These are phyloP conservation scores for Pichia sp. DNA, from an alignment of 1,139 yeast genomes.

Conservation along the genomic window DNA sequence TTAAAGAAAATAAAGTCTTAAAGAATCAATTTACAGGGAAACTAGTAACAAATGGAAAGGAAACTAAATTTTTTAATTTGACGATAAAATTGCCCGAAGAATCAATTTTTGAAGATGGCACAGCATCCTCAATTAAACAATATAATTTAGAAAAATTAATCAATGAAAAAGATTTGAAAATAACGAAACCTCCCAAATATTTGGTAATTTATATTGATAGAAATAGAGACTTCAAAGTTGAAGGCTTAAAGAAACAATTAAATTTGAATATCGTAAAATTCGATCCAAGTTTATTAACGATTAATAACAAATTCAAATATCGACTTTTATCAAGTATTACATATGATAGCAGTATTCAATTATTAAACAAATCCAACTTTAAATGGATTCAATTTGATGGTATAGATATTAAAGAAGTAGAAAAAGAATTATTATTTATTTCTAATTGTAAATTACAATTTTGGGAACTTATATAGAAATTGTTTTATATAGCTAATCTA, in stretches of 20 bases:
- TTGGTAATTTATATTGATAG: slow-evolving; percentile 55
- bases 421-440: slow-evolving; percentile 55
- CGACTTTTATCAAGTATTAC: slow-evolving; percentile 46
- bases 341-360: slow-evolving; percentile 50
- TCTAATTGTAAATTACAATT: slow-evolving; percentile 60
- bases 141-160: slow-evolving; percentile 42
- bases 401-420: slow-evolving; percentile 39
- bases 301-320: slow-evolving; percentile 32
- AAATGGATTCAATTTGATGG: slow-evolving; percentile 58
- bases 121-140: slow-evolving; percentile 44
- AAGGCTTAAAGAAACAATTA: slow-evolving; percentile 34
- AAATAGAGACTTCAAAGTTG: slow-evolving; percentile 29
- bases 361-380: slow-evolving; percentile 36
- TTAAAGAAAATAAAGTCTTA: slow-evolving; percentile 29
- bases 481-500: slow-evolving; percentile 61
- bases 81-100: slow-evolving; percentile 53
- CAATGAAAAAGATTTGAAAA: slow-evolving; percentile 36
- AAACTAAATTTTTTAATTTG: slow-evolving; percentile 51
- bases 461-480: slow-evolving; percentile 39
- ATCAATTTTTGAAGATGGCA: slow-evolving; percentile 47
- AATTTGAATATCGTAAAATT: slow-evolving; percentile 64
- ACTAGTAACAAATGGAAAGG: slow-evolving; percentile 26
- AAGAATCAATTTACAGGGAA: slow-evolving; percentile 47
- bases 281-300: slow-evolving; percentile 36
- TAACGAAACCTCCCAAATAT: slow-evolving; percentile 45